Conservation (phyloP, 768 basidiomycete species). For the Hysterangium stoloniferum region DNA sequence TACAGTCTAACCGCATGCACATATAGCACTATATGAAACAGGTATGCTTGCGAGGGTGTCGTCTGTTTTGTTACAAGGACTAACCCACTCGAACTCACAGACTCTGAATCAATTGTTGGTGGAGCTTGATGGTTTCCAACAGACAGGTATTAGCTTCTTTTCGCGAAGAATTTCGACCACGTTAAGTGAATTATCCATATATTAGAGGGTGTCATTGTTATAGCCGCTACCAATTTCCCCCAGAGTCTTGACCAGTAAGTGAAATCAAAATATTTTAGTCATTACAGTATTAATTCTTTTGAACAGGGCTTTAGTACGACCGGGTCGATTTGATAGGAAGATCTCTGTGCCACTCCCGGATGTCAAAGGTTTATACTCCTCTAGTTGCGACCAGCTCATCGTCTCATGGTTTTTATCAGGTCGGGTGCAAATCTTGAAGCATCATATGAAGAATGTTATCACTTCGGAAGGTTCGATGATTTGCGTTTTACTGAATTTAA, state of each 20-base stretch:
- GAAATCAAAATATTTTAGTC: conserved; percentile 3
- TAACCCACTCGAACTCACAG: conserved; percentile 7
- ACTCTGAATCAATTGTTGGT: conserved; percentile 94
- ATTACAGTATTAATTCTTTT: conserved; percentile 11
- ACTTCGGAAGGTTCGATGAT: conserved; percentile 45
- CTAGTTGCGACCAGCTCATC: neutral
- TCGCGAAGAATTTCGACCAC: too few relatives aligned
- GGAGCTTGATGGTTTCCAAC: conserved; percentile 95
- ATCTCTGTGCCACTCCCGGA: conserved; percentile 94
- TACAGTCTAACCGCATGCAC: neutral
- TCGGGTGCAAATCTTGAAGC: conserved; percentile 84
- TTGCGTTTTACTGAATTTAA: conserved; percentile 1
- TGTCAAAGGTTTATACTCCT: conserved; percentile 59
- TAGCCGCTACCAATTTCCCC: conserved; percentile 97
- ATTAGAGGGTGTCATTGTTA: conserved; percentile 87
- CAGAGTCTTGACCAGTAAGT: conserved; percentile 84
- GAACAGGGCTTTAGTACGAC: conserved; percentile 81
- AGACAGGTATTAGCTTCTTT: conserved; percentile 40
- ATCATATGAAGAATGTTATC: conserved; percentile 81
- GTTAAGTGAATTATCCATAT: too few relatives aligned
- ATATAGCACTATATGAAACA: conserved; percentile 73
- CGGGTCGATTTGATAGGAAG: conserved; percentile 92
- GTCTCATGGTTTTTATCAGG: conserved; percentile 12
- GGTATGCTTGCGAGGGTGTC: conserved; percentile 13
- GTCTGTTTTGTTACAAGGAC: neutral